These are phyloP conservation scores for Salix brachista DNA, from an alignment of 345 rosid genomes.

Conservation along the genomic window DNA sequence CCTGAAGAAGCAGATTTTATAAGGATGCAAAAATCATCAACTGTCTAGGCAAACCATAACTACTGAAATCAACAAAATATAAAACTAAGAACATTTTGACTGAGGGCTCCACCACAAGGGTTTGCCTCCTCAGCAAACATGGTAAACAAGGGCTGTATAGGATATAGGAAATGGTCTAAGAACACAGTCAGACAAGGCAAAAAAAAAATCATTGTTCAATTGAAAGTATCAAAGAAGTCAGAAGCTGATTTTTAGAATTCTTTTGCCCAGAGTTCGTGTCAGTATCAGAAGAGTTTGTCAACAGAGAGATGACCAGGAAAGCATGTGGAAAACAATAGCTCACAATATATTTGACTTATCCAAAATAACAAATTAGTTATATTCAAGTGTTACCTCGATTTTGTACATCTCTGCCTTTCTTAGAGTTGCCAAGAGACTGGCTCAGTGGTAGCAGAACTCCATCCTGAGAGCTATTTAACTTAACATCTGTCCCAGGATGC, in stretches of 20 bases:
- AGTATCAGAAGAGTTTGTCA: too few relatives aligned
- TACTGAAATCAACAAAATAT: neutral
- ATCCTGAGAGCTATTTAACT: slow-evolving; percentile 56
- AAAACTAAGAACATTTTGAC: too few relatives aligned
- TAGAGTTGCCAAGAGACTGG: slow-evolving; percentile 50
- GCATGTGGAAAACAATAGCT: neutral
- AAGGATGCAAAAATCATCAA: neutral
- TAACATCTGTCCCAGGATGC: slow-evolving; percentile 57
- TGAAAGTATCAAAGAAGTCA: neutral
- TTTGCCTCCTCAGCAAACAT: neutral
- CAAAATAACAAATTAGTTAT: too few relatives aligned
- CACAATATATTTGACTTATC: neutral
- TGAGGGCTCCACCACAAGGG: neutral
- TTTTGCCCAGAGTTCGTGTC: too few relatives aligned
- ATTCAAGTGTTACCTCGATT: slow-evolving; percentile 45
- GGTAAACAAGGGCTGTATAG: neutral
- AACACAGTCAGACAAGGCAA: neutral
- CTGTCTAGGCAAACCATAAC: neutral
- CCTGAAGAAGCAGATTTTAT: neutral
- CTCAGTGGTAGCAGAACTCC: slow-evolving; percentile 67
- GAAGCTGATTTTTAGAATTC: neutral
- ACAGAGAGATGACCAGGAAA: neutral
- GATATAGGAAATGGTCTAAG: neutral
- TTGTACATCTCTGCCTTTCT: slow-evolving; percentile 41
- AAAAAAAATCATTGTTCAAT: neutral